Conservation (phyloP, 2,329 filamentous ascomycete species). For the Ophiognomonia clavigignenti-juglandacearum region DNA sequence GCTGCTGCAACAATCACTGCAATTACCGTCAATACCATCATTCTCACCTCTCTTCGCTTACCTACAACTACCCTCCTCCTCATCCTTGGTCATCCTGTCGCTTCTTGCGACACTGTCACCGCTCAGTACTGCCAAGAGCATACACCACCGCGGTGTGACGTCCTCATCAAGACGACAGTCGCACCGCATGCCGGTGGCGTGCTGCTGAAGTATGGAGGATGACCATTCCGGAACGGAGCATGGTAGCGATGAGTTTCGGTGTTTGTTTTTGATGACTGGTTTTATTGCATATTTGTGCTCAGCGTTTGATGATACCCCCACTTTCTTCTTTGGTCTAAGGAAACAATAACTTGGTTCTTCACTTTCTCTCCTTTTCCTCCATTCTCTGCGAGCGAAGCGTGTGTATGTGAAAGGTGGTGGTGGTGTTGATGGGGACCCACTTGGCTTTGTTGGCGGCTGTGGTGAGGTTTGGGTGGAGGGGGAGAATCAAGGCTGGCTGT, state of each 20-base stretch:
- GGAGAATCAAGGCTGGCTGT: constrained; percentile 5
- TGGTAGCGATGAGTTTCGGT: not conserved
- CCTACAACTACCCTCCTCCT: not conserved
- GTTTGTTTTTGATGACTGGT: constrained; percentile 2
- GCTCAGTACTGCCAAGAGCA: not conserved
- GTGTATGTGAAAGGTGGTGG: not conserved
- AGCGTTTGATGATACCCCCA: constrained; percentile 13
- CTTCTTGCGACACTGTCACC: constrained; percentile 7
- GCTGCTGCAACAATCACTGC: constrained; percentile 13
- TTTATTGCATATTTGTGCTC: not conserved
- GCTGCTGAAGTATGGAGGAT: not conserved
- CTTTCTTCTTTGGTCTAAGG: constrained; percentile 1
- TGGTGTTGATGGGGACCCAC: not conserved
- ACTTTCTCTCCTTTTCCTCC: not conserved
- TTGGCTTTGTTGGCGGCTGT: not conserved
- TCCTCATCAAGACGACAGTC: not conserved
- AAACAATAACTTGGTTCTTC: constrained; percentile 17
- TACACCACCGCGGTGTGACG: not conserved
- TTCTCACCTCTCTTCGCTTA: constrained; percentile 3
- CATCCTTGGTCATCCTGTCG: constrained; percentile 1
- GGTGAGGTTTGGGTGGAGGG: not conserved
- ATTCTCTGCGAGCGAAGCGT: not conserved
- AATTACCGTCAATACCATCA: too few relatives aligned
- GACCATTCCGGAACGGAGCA: not conserved
- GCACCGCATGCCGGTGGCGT: constrained; percentile 1